A percentile compares a stretch with the other conserved stretches of the same genome.
phyloP scores from a whole-genome alignment of 78 protist species.

The Monosiga brevicollis region DNA sequence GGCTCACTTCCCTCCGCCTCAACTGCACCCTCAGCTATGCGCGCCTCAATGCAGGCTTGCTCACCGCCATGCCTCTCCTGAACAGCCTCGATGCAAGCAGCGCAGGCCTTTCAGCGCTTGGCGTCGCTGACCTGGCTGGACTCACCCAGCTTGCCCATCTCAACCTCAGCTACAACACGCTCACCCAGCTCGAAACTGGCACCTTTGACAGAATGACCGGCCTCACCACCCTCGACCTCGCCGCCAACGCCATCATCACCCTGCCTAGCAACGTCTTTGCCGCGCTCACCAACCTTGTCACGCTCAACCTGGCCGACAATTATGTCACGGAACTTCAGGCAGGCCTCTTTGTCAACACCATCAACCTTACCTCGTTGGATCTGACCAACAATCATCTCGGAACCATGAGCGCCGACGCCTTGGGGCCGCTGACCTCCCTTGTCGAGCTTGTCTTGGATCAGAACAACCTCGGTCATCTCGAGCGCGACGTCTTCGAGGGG shows the following conservation, averaged over 20 bases:
- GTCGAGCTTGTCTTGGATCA: too few species aligned
- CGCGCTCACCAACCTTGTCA: background rate
- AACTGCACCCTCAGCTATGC: too few species aligned
- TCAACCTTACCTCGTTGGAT: background rate
- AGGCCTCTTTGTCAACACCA: background rate
- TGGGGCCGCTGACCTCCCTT: too few species aligned
- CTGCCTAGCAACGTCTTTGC: background rate
- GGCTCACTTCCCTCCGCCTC: too few species aligned
- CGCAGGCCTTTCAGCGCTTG: too few species aligned
- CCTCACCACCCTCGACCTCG: background rate
- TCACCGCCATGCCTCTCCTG: too few species aligned
- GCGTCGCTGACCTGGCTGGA: too few species aligned
- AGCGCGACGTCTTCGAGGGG: too few species aligned
- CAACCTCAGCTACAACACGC: background rate
- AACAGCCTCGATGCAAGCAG: too few species aligned
- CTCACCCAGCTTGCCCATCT: background rate
- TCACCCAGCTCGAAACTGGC: background rate
- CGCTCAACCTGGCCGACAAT: slow-evolving; percentile 1
- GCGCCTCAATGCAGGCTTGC: too few species aligned
- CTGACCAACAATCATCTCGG: background rate
- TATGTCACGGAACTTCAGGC: background rate
- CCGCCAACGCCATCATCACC: background rate
- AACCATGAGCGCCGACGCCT: too few species aligned
- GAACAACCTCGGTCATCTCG: too few species aligned
- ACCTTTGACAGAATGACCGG: background rate